These are phyloP conservation scores for Ilex paraguariensis DNA, from an alignment of 305 asterid genomes.

Conservation along the genomic window DNA sequence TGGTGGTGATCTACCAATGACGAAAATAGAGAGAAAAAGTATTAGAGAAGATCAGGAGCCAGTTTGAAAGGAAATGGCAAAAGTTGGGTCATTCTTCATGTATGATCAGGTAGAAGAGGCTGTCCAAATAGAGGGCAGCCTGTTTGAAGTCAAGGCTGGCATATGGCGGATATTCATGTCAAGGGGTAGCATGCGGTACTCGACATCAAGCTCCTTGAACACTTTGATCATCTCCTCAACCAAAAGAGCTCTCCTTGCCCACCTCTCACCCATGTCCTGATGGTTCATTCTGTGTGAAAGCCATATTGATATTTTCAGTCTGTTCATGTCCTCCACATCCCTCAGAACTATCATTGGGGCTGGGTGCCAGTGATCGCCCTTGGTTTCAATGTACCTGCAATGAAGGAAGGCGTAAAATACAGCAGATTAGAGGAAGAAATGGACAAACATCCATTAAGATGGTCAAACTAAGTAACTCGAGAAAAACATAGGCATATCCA, in stretches of 20 bases:
- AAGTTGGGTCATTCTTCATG: too few species aligned
- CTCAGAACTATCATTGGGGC: background rate
- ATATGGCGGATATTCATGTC: slow-evolving; percentile 1
- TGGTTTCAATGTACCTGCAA: slow-evolving; percentile 1
- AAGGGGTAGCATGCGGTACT: slow-evolving; percentile 5
- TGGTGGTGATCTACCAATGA: too few species aligned
- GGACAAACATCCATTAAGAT: too few species aligned
- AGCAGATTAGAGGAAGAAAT: background rate
- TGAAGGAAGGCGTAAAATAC: background rate
- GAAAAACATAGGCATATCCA: too few species aligned
- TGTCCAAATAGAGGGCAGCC: slow-evolving; percentile 1
- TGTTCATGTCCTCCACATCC: slow-evolving; percentile 6
- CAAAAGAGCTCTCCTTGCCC: background rate
- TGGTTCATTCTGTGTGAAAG: slow-evolving; percentile 1
- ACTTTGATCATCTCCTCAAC: slow-evolving; percentile 3
- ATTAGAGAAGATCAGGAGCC: too few species aligned
- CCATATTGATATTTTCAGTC: slow-evolving; percentile 1
- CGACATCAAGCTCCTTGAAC: slow-evolving; percentile 2
- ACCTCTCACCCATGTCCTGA: slow-evolving; percentile 7
- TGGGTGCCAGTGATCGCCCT: slow-evolving; percentile 2
- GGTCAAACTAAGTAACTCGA: too few species aligned
- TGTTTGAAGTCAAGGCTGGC: slow-evolving; percentile 1
- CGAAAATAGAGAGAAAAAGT: too few species aligned
- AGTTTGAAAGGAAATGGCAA: too few species aligned
- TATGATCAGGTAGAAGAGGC: background rate